Percentiles rank a stretch among this genome's conserved stretches.
phyloP scores from a whole-genome alignment of 441 rosid genomes.

The Omphalea diandra region DNA sequence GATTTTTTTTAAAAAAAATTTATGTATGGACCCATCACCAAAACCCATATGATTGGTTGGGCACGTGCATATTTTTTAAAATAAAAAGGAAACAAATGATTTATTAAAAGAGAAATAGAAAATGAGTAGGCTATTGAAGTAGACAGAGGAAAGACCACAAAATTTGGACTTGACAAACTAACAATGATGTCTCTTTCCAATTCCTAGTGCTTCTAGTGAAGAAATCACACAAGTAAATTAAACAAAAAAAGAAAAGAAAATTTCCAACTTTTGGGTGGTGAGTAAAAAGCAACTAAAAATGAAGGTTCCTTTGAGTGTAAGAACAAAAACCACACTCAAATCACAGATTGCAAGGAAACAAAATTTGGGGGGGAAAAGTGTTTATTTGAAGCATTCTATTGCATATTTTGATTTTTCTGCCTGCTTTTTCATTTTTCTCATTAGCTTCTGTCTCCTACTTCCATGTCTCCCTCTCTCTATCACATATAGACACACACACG shows the following conservation, averaged over 20 bases:
- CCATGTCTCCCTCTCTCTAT: not conserved
- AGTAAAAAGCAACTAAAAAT: constrained; percentile 22
- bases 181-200: constrained; percentile 26
- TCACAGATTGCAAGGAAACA: constrained; percentile 21
- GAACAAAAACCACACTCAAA: constrained; percentile 21
- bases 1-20: constrained; percentile 15
- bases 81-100: not conserved
- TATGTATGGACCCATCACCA: constrained; percentile 17
- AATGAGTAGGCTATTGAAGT: constrained; percentile 22
- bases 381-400: constrained; percentile 28
- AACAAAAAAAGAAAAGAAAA: not conserved
- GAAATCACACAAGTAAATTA: not conserved
- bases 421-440: not conserved
- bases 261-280: constrained; percentile 2
- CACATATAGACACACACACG: not conserved
- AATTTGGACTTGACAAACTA: constrained; percentile 25
- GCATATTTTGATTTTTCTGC: not conserved
- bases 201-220: not conserved
- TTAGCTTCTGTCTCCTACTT: not conserved
- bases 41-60: too few relatives aligned
- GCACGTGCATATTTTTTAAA: not conserved
- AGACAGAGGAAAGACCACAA: constrained; percentile 39
- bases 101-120: constrained; percentile 12
- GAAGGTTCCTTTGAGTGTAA: constrained; percentile 20
- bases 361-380: constrained; percentile 22